Conservation (phyloP, 495 filamentous ascomycete species). For the Chaetomium fimeti region DNA sequence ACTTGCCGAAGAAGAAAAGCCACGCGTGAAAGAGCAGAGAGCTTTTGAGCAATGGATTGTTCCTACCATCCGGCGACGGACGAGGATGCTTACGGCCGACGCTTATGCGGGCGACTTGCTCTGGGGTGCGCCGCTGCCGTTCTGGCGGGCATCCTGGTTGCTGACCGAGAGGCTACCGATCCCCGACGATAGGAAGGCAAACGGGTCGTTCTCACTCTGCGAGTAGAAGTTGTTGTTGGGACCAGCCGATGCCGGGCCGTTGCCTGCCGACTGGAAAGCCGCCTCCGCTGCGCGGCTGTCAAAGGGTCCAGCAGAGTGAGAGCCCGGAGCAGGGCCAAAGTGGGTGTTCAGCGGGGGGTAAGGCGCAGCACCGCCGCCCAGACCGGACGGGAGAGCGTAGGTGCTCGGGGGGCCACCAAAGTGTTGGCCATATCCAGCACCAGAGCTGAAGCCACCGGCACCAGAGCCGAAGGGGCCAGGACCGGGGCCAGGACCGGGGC, state of each 20-base stretch:
- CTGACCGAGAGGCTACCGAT: constrained; percentile 78
- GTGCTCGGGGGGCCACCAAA: constrained; percentile 86
- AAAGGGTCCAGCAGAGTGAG: constrained; percentile 83
- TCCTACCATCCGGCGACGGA: constrained; percentile 15
- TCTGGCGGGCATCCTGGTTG: constrained; percentile 78
- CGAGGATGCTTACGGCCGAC: background rate
- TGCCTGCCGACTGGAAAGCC: constrained; percentile 83
- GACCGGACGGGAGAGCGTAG: constrained; percentile 85
- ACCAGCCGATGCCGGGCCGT: constrained; percentile 64
- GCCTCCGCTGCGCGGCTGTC: constrained; percentile 91
- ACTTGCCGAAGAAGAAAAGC: constrained; percentile 26
- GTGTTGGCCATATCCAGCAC: constrained; percentile 76
- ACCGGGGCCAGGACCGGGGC: constrained; percentile 41
- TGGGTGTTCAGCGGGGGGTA: constrained; percentile 84
- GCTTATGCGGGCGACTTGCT: constrained; percentile 64
- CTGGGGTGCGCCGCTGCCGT: constrained; percentile 61
- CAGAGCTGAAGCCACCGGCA: constrained; percentile 67
- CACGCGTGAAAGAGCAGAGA: constrained; percentile 30
- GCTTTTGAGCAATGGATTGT: constrained; percentile 22
- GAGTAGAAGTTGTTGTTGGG: constrained; percentile 62
- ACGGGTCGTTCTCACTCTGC: constrained; percentile 70
- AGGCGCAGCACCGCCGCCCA: constrained; percentile 73
- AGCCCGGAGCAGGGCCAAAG: constrained; percentile 65
- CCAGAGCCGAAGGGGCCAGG: constrained; percentile 72
- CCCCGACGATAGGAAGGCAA: constrained; percentile 82